These are phyloP conservation scores for Claviceps quebecensis DNA, from an alignment of 2,329 filamentous ascomycete species.

Conservation along the genomic window DNA sequence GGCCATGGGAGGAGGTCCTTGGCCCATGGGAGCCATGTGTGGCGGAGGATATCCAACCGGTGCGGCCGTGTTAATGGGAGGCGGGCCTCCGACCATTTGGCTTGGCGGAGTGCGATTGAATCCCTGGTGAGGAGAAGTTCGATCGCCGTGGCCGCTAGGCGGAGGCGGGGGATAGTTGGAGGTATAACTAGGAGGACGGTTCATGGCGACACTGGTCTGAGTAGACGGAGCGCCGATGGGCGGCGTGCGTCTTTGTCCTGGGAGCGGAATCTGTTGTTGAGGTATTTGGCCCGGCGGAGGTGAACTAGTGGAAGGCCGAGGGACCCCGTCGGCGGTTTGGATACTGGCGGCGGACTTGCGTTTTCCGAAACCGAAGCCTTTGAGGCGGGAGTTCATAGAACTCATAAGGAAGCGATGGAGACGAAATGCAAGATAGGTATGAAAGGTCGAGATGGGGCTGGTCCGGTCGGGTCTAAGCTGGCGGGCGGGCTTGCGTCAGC, in stretches of 20 bases:
- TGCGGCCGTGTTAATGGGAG: slow-evolving; percentile 52
- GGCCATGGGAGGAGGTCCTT: slow-evolving; percentile 27
- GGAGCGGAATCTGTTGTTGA: slow-evolving; percentile 28
- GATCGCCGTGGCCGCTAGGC: slow-evolving; percentile 30
- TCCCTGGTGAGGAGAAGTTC: slow-evolving; percentile 38
- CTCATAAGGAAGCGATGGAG: slow-evolving; percentile 40
- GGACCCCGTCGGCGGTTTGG: slow-evolving; percentile 31
- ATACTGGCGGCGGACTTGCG: slow-evolving; percentile 56
- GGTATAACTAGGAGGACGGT: slow-evolving; percentile 51
- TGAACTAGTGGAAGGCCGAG: slow-evolving; percentile 16
- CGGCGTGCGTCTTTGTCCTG: slow-evolving; percentile 17
- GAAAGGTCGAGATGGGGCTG: neutral
- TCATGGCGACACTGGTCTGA: slow-evolving; percentile 41
- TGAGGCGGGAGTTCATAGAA: slow-evolving; percentile 68
- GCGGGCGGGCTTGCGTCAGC: neutral
- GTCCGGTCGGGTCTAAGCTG: neutral
- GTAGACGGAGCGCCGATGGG: slow-evolving; percentile 28
- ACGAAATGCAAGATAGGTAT: slow-evolving; percentile 3
- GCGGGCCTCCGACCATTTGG: slow-evolving; percentile 49
- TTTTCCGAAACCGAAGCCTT: slow-evolving; percentile 70
- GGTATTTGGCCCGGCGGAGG: slow-evolving; percentile 30
- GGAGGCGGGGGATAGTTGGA: slow-evolving; percentile 37
- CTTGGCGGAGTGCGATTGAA: slow-evolving; percentile 40
- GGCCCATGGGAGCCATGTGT: slow-evolving; percentile 29
- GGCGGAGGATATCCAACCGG: slow-evolving; percentile 45